Evolutionary conservation across 176 grass and related monocot species (phyloP), one percentile per base, ranked within the genome.

Genomic region (Typha latifolia): DNA sequence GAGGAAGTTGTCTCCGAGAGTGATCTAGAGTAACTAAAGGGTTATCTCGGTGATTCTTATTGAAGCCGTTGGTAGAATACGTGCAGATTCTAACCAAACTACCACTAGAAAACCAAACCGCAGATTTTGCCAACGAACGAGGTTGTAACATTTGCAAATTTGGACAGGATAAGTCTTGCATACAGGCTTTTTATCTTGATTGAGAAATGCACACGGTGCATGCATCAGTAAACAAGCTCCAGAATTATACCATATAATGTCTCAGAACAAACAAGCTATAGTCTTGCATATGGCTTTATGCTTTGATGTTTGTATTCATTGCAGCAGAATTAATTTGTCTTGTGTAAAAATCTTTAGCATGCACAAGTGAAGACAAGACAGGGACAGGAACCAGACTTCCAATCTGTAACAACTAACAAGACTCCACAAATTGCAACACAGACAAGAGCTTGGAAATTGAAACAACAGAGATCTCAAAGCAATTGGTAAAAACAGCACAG

Each of bases 1-100:
- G 80, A 71, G 59, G 80, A 82, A 63, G 49, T 56, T 55, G 67
- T 77, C 6, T 77, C 80, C 3, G 80, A 62, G 31, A 49, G 66
- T 7, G 80, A 82, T 32, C 66, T 82, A 1, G 73, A 82, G 49
- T 82, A 71, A 55, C 18, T 59, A 11, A 59, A 11, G 7, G 53
- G 18, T 59, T 9, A 59, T 21, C 53, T 19, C n/a, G 18, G 11
- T 59, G 53, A 19, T 59, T 0, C 20, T 59, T 59, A 59, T 59
- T 19, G 53, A 21, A 5, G 53, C 53, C 16, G 0, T 21, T 11
- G 5, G 53, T 9, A 55, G 51, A 13, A 57, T 16, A 57, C 2
- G 16, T 19, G 53, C 18, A 21, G 15, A 57, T 15, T 6, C 52
- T 57, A 57, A 7, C 15, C 52, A 57, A 57, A 10, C 15, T 57